Percentiles rank a stretch among this genome's conserved stretches.
Evolutionary conservation across 192 early-diverging fungal genomes (phyloP).

Genomic region (Coemansia sp.): DNA sequence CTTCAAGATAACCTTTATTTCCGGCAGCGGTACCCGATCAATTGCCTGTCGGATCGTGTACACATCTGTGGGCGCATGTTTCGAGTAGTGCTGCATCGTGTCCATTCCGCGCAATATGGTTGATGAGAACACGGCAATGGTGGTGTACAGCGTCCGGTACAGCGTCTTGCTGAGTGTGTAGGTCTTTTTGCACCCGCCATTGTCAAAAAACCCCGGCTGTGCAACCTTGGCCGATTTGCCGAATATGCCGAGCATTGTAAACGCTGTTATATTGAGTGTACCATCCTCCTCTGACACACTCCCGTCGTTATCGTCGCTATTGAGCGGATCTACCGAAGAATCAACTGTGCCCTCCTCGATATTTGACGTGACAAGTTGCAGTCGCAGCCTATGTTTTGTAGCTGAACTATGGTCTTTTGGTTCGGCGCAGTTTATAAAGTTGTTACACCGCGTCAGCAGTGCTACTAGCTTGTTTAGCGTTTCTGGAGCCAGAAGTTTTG

Average conservation of each 20-base stretch:
- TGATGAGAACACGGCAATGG: slow-evolving; percentile 30
- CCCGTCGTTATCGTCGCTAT: not conserved
- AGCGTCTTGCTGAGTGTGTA: slow-evolving; percentile 30
- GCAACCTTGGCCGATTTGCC: not conserved
- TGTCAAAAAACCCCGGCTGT: slow-evolving; percentile 1
- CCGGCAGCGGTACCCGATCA: slow-evolving; percentile 11
- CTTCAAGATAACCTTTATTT: slow-evolving; percentile 20
- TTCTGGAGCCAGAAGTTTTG: not conserved
- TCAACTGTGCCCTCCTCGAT: not conserved
- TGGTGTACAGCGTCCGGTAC: slow-evolving; percentile 36
- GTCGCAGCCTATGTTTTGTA: slow-evolving; percentile 12
- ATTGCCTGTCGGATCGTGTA: slow-evolving; percentile 18
- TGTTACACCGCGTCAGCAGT: slow-evolving; percentile 34
- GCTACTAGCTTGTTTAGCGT: slow-evolving; percentile 10
- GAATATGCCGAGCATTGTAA: slow-evolving; percentile 11
- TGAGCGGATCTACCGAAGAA: not conserved
- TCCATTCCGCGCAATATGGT: slow-evolving; percentile 29
- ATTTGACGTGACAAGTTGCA: slow-evolving; percentile 23
- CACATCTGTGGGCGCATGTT: slow-evolving; percentile 16
- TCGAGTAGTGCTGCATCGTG: slow-evolving; percentile 12
- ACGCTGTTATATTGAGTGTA: not conserved
- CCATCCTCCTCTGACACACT: not conserved
- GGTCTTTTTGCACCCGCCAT: slow-evolving; percentile 5
- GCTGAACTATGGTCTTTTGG: not conserved
- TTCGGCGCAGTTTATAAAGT: slow-evolving; percentile 7